Base-by-base conservation (phyloP, 345 rosid species). In the Linum trigynum region DNA sequence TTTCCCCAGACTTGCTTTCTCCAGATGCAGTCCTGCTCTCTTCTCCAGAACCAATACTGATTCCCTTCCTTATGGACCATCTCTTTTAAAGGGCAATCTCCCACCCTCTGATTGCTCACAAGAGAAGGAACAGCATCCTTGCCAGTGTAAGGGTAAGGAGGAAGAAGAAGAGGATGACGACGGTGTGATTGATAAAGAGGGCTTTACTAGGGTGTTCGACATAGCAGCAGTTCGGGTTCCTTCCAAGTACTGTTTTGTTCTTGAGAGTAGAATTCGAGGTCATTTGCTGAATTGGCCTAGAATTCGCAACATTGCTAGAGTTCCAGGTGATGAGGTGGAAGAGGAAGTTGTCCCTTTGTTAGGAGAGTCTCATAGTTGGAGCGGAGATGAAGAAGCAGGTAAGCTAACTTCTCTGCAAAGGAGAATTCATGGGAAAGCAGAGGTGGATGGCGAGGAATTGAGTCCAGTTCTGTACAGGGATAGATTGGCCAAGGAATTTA, bases 281-380 rank as follows among this genome's bases (percentile, higher is more conserved):
- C 95, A 90, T 77, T 85, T 90, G 32, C 83, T 90, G 53, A 90
- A 90, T 66, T 90, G 97, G 92, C 92, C 97, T 10, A 77, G 91
- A 43, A 71, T 88, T 57, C 80, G 77, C 57, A 90, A 90, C 78
- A 78, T 90, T 43, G 95, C 95, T 38, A 82, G 91, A 51, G 88
- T 90, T 9, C 83, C 83, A 1, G 95, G 91, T 3, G 97, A 86
- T n/a, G 95, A 88, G 48, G 68, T 88, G 23, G 92, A 84, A 3
- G 76, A 76, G 3, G 81, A 75, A n/a, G 55, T 83, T 16, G 69
- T 64, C 37, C 65, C 78, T 39, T 67, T 86, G 0, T 67, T 78
- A 60, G 81, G 70, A 37, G 56, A 43, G 39, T 50, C 53, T 38
- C 43, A 5, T 9, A 73, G 55, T 32, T 55, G 62, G 53, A 12